phyloP scores from a whole-genome alignment of 164 flowering plant genomes.

The Aristolochia californica region DNA sequence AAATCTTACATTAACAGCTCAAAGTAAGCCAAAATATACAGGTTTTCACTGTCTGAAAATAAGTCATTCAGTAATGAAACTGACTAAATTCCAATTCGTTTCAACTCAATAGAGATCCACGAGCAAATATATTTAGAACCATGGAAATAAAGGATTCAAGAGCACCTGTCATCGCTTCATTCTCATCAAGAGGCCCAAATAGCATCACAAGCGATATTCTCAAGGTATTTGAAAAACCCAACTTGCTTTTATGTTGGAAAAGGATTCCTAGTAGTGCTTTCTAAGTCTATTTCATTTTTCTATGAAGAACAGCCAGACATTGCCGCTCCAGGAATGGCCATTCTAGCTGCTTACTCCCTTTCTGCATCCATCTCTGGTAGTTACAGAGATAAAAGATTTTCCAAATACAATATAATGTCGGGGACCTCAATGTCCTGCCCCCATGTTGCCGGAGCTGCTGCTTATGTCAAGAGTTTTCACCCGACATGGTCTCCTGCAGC shows the following conservation, averaged over 20 bases:
- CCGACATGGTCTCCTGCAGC: conserved; percentile 50
- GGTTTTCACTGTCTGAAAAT: not conserved
- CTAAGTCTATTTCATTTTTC: not conserved
- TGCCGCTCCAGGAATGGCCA: conserved; percentile 51
- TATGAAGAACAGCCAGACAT: conserved; percentile 42
- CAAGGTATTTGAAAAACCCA: conserved; percentile 11
- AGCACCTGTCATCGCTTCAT: conserved; percentile 16
- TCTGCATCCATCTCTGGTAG: conserved; percentile 7
- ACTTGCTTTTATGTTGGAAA: not conserved
- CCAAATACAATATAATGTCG: conserved; percentile 18
- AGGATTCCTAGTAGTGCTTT: not conserved
- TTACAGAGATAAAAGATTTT: conserved; percentile 10
- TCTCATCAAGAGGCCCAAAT: conserved; percentile 31
- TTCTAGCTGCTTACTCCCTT: conserved; percentile 45
- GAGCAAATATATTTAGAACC: conserved; percentile 5
- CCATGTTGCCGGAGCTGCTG: conserved; percentile 38
- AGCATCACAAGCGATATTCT: conserved; percentile 8
- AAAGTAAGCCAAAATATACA: not conserved
- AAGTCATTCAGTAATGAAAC: not conserved
- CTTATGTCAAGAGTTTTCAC: conserved; percentile 36
- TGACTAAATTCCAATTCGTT: not conserved
- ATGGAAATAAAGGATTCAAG: not conserved
- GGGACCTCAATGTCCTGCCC: conserved; percentile 58
- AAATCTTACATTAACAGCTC: not conserved
- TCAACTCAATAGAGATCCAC: conserved; percentile 5